Evolutionary conservation across 2,329 filamentous ascomycete genomes (phyloP), one percentile per base, ranked within the genome.

Genomic region (Aspergillus novoparasiticus): DNA sequence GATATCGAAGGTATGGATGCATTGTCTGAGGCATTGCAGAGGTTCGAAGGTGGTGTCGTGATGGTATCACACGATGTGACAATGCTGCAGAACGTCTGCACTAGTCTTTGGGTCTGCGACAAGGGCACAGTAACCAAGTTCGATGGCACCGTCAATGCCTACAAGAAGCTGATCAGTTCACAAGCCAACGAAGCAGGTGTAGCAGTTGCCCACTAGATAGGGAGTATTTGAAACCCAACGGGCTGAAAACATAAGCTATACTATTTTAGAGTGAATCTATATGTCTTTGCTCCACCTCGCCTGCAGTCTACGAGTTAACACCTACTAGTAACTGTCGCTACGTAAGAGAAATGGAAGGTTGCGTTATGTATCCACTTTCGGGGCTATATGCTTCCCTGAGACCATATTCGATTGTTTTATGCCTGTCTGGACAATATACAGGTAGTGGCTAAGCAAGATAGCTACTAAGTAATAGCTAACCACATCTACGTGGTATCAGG

Each of bases 1-100:
- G 95, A 99, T 87, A 98, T 99, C 71, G 95, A 99, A 79, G 95
- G 95, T 68, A 97, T 99, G 95, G 95, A 99, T 78, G 94, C 95
- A 12, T 84, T 99, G 58, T 90, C 92, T 5, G 88, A 90, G 34
- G 95, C 95, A 19, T 83, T 99, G 70, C 86, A 88, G 70, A 87
- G 89, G 68, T 99, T 98, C 82, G 87, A 96, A 81, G 95, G 95
- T 65, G 95, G 95, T 77, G 94, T 99, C 61, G 83, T 99, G 72
- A 98, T 99, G 93, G 95, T 99, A 62, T 96, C 92, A 74, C 95
- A 99, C 90, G 95, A 99, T 76, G 95, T 99, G 59, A 98, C 95
- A 1, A 97, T 99, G 93, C 79, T 99, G 78, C 93, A 97, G 83
- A 96, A 91, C 59, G 95, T 99, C 43, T 99, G 95, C 80, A 95